phyloP scores from a whole-genome alignment of 176 grass and related monocot species.

The sorghum (Sorghum bicolor) region Sorghum_bicolor_NCBIv3 NC_012873.2:56404501-56405000 shows the following conservation, averaged over 20 bases:
- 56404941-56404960: constrained; percentile 52
- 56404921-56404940: constrained; percentile 61
- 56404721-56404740: constrained; percentile 41
- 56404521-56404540: constrained; percentile 96
- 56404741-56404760: constrained; percentile 55
- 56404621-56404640: constrained; percentile 51
- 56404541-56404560: constrained; percentile 74
- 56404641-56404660: constrained; percentile 91
- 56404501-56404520: constrained; percentile 52
- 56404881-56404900: constrained; percentile 20
- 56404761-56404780: constrained; percentile 48
- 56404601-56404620: constrained; percentile 36
- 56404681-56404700: constrained; percentile 25
- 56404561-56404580: constrained; percentile 65
- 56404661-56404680: constrained; percentile 86
- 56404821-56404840: constrained; percentile 64
- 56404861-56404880: constrained; percentile 43
- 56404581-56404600: constrained; percentile 53
- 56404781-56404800: constrained; percentile 36
- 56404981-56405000: constrained; percentile 77
- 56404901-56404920: constrained; percentile 50
- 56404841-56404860: constrained; percentile 89
- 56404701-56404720: not conserved
- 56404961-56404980: constrained; percentile 38
- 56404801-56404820: constrained; percentile 16